A percentile compares a stretch with the other conserved stretches of the same genome.
These are phyloP conservation scores for Brasenia schreberi DNA, from an alignment of 164 flowering plant species.

Conservation along the genomic window DNA sequence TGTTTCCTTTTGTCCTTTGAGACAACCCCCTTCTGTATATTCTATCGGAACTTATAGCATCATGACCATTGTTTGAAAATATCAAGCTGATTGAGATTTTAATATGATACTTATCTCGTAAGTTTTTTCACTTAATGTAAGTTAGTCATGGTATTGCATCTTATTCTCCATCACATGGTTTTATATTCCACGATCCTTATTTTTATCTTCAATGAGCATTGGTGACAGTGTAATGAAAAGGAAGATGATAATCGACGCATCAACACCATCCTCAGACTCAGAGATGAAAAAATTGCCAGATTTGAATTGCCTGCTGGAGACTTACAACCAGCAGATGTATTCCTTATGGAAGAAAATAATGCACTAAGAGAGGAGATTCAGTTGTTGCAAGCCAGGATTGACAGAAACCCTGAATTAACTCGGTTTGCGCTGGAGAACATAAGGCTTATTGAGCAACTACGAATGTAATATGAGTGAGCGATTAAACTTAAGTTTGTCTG, in stretches of 20 bases:
- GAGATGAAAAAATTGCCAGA: constrained; percentile 50
- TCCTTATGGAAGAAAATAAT: constrained; percentile 52
- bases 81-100: background rate
- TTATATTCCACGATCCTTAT: background rate
- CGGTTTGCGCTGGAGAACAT: constrained; percentile 51
- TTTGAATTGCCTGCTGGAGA: constrained; percentile 36
- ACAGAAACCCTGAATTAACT: constrained; percentile 49
- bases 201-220: background rate
- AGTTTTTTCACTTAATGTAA: background rate
- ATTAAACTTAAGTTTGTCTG: too few relatives aligned
- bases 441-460: constrained; percentile 47
- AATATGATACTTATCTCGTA: background rate
- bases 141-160: constrained; percentile 1
- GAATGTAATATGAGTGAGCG: constrained; percentile 22
- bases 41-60: background rate
- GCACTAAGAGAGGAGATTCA: constrained; percentile 48
- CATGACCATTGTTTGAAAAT: too few relatives aligned
- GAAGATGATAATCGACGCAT: constrained; percentile 48
- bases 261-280: constrained; percentile 39
- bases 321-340: constrained; percentile 34
- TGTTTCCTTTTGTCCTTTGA: background rate
- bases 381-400: constrained; percentile 40
- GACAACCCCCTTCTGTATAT: background rate
- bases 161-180: background rate
- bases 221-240: constrained; percentile 35